Evolutionary conservation across 768 basidiomycete species (phyloP), one percentile per base, ranked within the genome.

Genomic region (Termitomyces sp.): DNA sequence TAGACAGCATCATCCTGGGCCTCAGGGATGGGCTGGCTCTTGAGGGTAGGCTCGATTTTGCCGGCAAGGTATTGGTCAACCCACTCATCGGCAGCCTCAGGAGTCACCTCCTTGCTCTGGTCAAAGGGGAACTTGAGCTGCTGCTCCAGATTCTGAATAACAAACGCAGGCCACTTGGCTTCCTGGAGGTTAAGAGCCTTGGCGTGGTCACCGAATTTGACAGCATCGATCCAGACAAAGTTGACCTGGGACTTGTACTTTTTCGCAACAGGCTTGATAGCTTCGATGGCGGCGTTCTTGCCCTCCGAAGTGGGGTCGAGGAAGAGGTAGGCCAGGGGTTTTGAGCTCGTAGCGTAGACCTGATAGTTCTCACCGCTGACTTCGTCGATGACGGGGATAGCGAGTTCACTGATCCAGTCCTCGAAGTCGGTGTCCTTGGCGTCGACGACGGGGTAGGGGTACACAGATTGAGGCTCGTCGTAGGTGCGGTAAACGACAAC

Each of bases 201-300:
- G 66, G 90, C 97, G 78, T 99, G 97, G 69, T 98, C 96, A 68
- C 85, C 86, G 68, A 95, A 99, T 74, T 95, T 94, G 78, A 90
- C 78, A 24, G 94, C 95, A 74, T 99, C 97, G 68, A 99, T 98
- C 88, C 89, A 96, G 63, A 98, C 96, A 74, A 98, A 97, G 87
- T 97, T 97, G 72, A 98, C 70, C 77, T 92, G 88, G 68, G 87
- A 83, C 77, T 92, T 94, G 81, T 85, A 86, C 71, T 88, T 85
- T 56, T 86, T 78, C 7, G 97, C 97, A 56, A 96, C 74, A 9
- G 93, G 88, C 67, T 81, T 86, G 66, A 98, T 71, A 44, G 80
- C 74, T 28, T 86, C 86, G 64, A 96, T 83, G 53, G 88, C 74
- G 35, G 79, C 78, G 15, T 91, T 82, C 66, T 84, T 87, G 61